These are phyloP conservation scores for Stemphylium lycopersici DNA, from an alignment of 2,329 filamentous ascomycete species.

Conservation along the genomic window DNA sequence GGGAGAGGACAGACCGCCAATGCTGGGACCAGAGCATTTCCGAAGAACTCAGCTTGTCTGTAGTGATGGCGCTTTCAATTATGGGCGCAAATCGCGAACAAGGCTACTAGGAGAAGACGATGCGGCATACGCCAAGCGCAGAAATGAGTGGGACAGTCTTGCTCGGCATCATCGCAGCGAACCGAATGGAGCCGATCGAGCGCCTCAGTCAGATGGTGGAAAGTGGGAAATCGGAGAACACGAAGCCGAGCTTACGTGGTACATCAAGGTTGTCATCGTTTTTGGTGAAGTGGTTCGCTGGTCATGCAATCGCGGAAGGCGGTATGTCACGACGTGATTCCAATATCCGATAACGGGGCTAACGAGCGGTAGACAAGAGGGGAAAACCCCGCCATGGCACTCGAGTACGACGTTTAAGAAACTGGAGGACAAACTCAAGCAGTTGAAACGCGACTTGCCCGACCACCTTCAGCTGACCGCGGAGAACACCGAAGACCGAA, in stretches of 20 bases:
- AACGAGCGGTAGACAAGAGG: constrained; percentile 32
- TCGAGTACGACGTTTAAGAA: constrained; percentile 60
- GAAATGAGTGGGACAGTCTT: constrained; percentile 12
- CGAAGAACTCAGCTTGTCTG: constrained; percentile 69
- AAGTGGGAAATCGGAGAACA: constrained; percentile 60
- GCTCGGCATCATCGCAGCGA: constrained; percentile 5
- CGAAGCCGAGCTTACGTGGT: constrained; percentile 57
- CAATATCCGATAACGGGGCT: constrained; percentile 3
- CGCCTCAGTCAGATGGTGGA: constrained; percentile 46
- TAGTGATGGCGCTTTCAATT: constrained; percentile 68
- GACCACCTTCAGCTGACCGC: constrained; percentile 63
- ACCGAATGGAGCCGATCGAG: not conserved
- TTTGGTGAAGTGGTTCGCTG: constrained; percentile 63
- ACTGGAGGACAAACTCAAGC: constrained; percentile 59
- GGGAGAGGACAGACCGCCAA: constrained; percentile 66
- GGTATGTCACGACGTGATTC: constrained; percentile 45
- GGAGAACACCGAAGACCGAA: constrained; percentile 69
- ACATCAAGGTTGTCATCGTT: constrained; percentile 61
- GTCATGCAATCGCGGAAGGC: constrained; percentile 64
- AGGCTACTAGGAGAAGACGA: constrained; percentile 27
- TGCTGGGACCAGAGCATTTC: constrained; percentile 65
- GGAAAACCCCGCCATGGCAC: constrained; percentile 66
- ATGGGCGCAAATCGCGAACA: constrained; percentile 63
- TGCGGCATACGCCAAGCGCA: constrained; percentile 18
- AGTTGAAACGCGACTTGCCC: constrained; percentile 63